Evolutionary conservation across 106 monocot genomes (phyloP).

Genomic region (Xerophyta viscosa): DNA sequence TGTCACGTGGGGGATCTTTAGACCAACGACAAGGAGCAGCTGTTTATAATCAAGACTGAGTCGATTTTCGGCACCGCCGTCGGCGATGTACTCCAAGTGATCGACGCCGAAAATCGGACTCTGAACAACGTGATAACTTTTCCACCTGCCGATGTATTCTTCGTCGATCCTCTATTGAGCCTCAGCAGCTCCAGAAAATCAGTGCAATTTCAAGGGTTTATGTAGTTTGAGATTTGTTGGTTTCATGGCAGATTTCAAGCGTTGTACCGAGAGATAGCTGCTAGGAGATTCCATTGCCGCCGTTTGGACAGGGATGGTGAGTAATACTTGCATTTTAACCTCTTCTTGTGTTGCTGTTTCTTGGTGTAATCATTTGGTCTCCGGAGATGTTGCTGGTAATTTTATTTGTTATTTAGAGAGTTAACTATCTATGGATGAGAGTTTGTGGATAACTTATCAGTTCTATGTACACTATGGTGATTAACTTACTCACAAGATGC

Average conservation of each 20-base stretch:
- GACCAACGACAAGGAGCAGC: constrained; percentile 99
- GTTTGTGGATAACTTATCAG: no score
- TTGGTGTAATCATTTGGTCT: neutral
- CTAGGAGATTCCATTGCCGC: constrained; percentile 93
- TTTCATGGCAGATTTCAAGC: constrained; percentile 55
- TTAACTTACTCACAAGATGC: no score
- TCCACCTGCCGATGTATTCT: constrained; percentile 84
- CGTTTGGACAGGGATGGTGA: constrained; percentile 96
- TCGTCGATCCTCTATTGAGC: constrained; percentile 62
- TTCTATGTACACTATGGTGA: no score
- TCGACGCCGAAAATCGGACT: constrained; percentile 47
- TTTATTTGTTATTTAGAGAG: no score
- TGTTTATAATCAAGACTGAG: constrained; percentile 80
- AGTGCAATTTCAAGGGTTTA: constrained; percentile 51
- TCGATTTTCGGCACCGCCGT: constrained; percentile 56
- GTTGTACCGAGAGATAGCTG: constrained; percentile 64
- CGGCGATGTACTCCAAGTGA: constrained; percentile 91
- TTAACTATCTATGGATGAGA: no score
- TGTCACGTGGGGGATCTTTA: constrained; percentile 87
- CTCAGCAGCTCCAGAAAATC: constrained; percentile 62
- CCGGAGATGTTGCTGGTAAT: no score
- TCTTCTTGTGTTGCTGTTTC: no score
- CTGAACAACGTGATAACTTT: constrained; percentile 96
- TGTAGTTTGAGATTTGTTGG: neutral
- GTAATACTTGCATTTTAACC: constrained; percentile 5